phyloP scores from a whole-genome alignment of 495 filamentous ascomycete genomes.

The Daldinia bambusicola region DNA sequence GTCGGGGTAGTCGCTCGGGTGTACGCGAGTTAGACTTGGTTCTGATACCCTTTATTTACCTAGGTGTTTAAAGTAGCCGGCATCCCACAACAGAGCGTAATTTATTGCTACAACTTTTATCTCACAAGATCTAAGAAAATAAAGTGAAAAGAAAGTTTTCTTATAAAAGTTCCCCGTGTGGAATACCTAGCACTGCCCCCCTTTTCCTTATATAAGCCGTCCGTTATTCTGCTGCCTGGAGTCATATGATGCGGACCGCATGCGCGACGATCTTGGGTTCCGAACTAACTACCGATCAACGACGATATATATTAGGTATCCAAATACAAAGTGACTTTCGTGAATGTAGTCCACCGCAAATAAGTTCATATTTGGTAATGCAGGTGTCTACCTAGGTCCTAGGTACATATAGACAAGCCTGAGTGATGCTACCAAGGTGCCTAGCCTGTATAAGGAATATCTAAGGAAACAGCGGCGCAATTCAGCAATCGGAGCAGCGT shows the following conservation, averaged over 20 bases:
- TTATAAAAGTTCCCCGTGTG: not conserved
- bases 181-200: not conserved
- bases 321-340: not conserved
- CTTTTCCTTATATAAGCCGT: not conserved
- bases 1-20: not conserved
- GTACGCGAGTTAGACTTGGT: not conserved
- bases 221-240: constrained; percentile 4
- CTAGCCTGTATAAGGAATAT: no score
- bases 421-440: no score
- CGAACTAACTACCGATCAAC: not conserved
- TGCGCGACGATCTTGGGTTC: not conserved
- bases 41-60: constrained; percentile 11
- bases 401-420: no score
- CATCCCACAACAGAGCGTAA: not conserved
- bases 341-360: no score
- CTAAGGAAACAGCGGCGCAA: not conserved
- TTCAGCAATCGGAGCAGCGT: not conserved
- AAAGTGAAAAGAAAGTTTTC: not conserved
- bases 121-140: not conserved
- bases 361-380: no score
- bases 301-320: not conserved
- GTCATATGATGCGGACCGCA: constrained; percentile 1
- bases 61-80: no score
- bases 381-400: no score
- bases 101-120: not conserved